A percentile compares a stretch with the other conserved stretches of the same genome.
Conservation (phyloP, 2,329 filamentous ascomycete species). For the Calonectria crousiana region DNA sequence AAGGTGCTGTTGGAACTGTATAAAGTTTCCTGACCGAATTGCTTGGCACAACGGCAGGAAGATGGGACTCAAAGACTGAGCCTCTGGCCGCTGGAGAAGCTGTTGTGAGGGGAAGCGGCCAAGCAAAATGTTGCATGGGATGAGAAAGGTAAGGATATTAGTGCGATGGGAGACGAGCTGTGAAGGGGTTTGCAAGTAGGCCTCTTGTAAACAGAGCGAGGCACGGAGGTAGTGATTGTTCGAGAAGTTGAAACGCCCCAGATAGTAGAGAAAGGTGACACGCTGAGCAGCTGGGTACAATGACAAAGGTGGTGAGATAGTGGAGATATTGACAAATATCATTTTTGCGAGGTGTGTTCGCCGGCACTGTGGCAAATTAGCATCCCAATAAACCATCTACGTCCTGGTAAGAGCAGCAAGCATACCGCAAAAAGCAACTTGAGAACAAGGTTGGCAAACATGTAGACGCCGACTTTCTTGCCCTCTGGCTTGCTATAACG, state of each 20-base stretch:
- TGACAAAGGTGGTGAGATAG: slow-evolving; percentile 82
- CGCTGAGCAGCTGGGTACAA: slow-evolving; percentile 88
- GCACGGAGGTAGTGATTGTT: slow-evolving; percentile 87
- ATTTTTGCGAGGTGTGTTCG: slow-evolving; percentile 88
- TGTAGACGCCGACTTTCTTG: slow-evolving; percentile 89
- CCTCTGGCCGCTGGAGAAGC: slow-evolving; percentile 76
- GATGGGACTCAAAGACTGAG: slow-evolving; percentile 68
- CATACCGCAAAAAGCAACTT: slow-evolving; percentile 86
- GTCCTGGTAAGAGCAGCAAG: slow-evolving; percentile 6
- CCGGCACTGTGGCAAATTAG: slow-evolving; percentile 67
- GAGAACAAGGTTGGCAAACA: slow-evolving; percentile 90
- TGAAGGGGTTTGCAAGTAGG: slow-evolving; percentile 77
- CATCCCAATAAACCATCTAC: not conserved
- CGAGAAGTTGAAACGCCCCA: slow-evolving; percentile 89
- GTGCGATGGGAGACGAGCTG: slow-evolving; percentile 79
- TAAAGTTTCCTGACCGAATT: slow-evolving; percentile 80
- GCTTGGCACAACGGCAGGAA: slow-evolving; percentile 82
- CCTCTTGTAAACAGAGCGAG: slow-evolving; percentile 78
- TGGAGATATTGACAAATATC: slow-evolving; percentile 89
- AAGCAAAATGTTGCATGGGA: slow-evolving; percentile 85
- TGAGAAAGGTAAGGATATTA: slow-evolving; percentile 85
- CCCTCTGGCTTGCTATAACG: slow-evolving; percentile 79
- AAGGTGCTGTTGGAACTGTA: slow-evolving; percentile 78
- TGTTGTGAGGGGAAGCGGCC: slow-evolving; percentile 81
- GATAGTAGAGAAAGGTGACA: slow-evolving; percentile 94